Percentiles rank a stretch among this genome's conserved stretches.
phyloP scores from a whole-genome alignment of 140 eudicot genomes.

The Erigeron philadelphicus region DNA sequence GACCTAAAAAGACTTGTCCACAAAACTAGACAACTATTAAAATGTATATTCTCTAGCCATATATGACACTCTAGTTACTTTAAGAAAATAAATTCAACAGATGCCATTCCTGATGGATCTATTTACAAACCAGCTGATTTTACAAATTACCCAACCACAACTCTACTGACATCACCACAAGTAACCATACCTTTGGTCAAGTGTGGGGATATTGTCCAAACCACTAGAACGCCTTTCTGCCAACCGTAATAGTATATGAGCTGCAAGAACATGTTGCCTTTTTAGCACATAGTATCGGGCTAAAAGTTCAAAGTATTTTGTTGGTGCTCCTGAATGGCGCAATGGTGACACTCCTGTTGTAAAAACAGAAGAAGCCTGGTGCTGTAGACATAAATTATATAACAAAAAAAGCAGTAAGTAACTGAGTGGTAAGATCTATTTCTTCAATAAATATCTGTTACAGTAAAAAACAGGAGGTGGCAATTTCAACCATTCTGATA shows the following conservation, averaged over 20 bases:
- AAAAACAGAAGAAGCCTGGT: constrained; percentile 38
- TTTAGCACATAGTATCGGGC: constrained; percentile 94
- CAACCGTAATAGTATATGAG: constrained; percentile 72
- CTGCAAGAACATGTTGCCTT: constrained; percentile 92
- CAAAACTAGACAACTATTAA: too few species aligned
- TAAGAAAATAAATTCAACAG: too few species aligned
- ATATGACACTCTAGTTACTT: too few species aligned
- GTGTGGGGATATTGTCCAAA: constrained; percentile 52
- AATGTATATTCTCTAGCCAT: too few species aligned
- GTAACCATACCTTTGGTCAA: constrained; percentile 71
- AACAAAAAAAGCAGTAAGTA: not conserved
- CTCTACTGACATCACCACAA: not conserved
- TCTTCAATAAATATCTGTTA: constrained; percentile 4
- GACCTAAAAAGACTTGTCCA: too few species aligned
- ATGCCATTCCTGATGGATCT: too few species aligned
- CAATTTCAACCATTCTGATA: not conserved
- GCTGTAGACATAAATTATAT: constrained; percentile 24
- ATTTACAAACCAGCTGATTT: too few species aligned
- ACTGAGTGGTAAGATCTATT: not conserved
- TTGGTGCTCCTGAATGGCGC: constrained; percentile 50
- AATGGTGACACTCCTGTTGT: constrained; percentile 44
- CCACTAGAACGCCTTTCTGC: constrained; percentile 79
- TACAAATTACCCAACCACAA: not conserved
- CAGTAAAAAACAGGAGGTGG: not conserved
- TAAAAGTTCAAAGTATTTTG: constrained; percentile 86